These are phyloP conservation scores for Aciculosporium take DNA, from an alignment of 2,329 filamentous ascomycete genomes.

Conservation along the genomic window DNA sequence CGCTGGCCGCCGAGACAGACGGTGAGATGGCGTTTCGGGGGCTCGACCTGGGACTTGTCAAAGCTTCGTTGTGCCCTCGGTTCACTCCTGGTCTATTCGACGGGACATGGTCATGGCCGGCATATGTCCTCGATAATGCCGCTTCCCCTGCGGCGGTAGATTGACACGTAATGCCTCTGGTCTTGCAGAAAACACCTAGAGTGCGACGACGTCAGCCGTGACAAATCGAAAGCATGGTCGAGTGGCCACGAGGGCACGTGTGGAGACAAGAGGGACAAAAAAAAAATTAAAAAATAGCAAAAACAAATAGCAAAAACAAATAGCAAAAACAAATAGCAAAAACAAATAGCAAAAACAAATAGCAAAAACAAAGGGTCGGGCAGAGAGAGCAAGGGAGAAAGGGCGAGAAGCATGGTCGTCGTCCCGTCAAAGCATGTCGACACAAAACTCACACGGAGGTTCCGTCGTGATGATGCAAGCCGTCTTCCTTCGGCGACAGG, in stretches of 20 bases:
- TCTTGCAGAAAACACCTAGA: constrained; percentile 21
- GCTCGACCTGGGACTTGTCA: constrained; percentile 5
- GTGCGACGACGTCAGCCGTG: background rate
- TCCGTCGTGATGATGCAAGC: constrained; percentile 30
- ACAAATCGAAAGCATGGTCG: too few species aligned
- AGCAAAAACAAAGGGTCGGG: too few species aligned
- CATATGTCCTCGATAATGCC: background rate
- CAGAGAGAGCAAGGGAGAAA: background rate
- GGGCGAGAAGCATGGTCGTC: too few species aligned
- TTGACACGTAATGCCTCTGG: constrained; percentile 18
- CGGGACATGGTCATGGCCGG: background rate
- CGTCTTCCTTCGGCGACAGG: constrained; percentile 29
- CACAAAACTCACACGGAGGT: constrained; percentile 31
- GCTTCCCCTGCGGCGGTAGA: constrained; percentile 13
- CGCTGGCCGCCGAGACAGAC: constrained; percentile 1
- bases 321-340: too few species aligned
- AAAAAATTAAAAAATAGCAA: too few species aligned
- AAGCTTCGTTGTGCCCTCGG: background rate
- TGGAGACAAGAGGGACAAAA: background rate
- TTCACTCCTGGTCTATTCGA: background rate
- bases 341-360: too few species aligned
- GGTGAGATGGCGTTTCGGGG: constrained; percentile 2
- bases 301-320: too few species aligned
- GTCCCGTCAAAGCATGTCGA: too few species aligned
- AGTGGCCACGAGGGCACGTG: too few species aligned